phyloP scores from a whole-genome alignment of 148 eudicot species.

The Salicornia ramosissima region DNA sequence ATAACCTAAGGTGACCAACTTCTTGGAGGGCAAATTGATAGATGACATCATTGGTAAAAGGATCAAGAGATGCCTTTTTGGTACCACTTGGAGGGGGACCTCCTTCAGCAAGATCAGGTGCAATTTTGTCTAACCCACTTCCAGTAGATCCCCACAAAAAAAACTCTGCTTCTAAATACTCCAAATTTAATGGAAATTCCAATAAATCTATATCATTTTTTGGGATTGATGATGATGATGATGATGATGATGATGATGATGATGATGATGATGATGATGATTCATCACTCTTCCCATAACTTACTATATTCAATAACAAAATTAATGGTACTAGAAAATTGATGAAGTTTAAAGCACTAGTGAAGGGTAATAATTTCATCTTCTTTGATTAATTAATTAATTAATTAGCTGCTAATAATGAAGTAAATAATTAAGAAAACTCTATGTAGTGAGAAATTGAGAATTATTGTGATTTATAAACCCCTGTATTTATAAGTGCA shows the following conservation, averaged over 20 bases:
- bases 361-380: background rate
- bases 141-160: conserved; percentile 67
- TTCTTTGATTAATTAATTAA: too few relatives aligned
- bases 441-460: background rate
- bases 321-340: conserved; percentile 2
- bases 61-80: conserved; percentile 52
- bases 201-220: conserved; percentile 45
- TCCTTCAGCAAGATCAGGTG: conserved; percentile 45
- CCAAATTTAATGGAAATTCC: conserved; percentile 79
- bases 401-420: background rate
- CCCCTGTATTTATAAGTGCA: conserved; percentile 5
- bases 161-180: conserved; percentile 85
- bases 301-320: conserved; percentile 11
- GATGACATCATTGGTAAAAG: conserved; percentile 47
- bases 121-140: conserved; percentile 50
- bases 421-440: background rate
- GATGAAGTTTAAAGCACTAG: conserved; percentile 8
- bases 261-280: too few relatives aligned
- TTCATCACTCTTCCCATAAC: background rate
- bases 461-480: background rate
- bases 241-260: too few relatives aligned
- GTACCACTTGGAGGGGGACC: conserved; percentile 64
- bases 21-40: conserved; percentile 71
- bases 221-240: conserved; percentile 24
- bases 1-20: conserved; percentile 72